Base-by-base conservation (phyloP, 768 basidiomycete species). In the Suillus spraguei region DNA sequence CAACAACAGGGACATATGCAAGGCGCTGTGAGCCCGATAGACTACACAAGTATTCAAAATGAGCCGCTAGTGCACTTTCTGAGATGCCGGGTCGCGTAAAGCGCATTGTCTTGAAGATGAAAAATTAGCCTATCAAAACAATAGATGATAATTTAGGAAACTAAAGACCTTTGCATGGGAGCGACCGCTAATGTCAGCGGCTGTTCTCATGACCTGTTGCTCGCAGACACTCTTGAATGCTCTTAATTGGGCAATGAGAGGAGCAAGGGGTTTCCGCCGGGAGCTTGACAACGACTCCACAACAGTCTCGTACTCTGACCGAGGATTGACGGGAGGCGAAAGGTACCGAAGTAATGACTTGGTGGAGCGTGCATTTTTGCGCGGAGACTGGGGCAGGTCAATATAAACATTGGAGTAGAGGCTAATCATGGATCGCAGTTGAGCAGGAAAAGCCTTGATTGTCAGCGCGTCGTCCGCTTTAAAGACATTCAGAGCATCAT, bases 1-100 rank as follows among this genome's bases (percentile, higher is more conserved):
- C 97, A 39, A 98, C 93, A 6, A 99, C 97, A 14, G 97, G 97
- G 1, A 99, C 96, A 72, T 99, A 99, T n/a, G 97, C 96, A 55
- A 88, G 85, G 46, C 96, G 84, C 70, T 94, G 89, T 14, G 93
- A 83, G 24, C 97, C 97, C 17, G 80, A 79, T 49, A 93, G 80
- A 4, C 87, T 83, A 70, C 95, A 96, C 1, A 90, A 68, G 70
- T 97, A 97, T 76, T 97, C 92, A 71, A 99, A 98, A 71, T 95
- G 92, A 5, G 96, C 91, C 0, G 83, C 88, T 9, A 92, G 76
- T 20, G 81, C 79, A 38, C 82, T 78, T 70, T 92, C 91, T 1
- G 85, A 83, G 62, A 83, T 71, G 10, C 83, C 85, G 24, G 83
- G 81, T 46, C 77, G 72, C 2, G 86, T 81, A 68, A 92, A 93